Conservation (phyloP, 257 asterid species). For the Solanum sparsipilum region DNA sequence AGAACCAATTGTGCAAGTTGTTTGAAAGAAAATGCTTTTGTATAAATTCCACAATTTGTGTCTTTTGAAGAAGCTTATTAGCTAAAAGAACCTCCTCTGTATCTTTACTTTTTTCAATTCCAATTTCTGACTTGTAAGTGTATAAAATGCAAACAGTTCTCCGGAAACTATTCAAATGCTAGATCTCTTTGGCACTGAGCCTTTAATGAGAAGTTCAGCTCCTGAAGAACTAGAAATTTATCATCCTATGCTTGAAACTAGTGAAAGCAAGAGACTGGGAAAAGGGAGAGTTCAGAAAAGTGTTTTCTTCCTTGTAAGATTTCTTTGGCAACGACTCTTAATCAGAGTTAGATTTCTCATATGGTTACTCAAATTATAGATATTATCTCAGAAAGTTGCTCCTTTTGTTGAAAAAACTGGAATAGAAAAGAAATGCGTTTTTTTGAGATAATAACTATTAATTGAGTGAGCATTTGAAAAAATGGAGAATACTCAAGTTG, state of each 20-base stretch:
- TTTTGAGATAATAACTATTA: not conserved
- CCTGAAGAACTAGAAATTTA: not conserved
- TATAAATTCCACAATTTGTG: not conserved
- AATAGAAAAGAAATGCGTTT: fast-evolving
- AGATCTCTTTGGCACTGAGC: not conserved
- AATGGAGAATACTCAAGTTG: not conserved
- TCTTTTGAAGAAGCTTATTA: not conserved
- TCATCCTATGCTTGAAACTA: not conserved
- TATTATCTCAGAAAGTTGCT: not conserved
- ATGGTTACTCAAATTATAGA: not conserved
- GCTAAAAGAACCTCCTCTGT: not conserved
- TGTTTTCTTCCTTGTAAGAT: not conserved
- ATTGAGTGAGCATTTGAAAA: not conserved
- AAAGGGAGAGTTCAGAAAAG: not conserved
- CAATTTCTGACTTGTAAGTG: not conserved
- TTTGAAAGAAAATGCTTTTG: not conserved
- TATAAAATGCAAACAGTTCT: not conserved
- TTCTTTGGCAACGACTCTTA: not conserved
- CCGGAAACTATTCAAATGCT: not conserved
- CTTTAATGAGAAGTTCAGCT: not conserved
- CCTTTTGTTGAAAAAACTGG: not conserved
- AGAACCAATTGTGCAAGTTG: not conserved
- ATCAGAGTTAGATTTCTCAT: not conserved
- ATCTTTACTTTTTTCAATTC: not conserved
- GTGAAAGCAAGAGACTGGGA: not conserved